Conservation (phyloP, 2,329 filamentous ascomycete species). For the Zarea fungicola region DNA sequence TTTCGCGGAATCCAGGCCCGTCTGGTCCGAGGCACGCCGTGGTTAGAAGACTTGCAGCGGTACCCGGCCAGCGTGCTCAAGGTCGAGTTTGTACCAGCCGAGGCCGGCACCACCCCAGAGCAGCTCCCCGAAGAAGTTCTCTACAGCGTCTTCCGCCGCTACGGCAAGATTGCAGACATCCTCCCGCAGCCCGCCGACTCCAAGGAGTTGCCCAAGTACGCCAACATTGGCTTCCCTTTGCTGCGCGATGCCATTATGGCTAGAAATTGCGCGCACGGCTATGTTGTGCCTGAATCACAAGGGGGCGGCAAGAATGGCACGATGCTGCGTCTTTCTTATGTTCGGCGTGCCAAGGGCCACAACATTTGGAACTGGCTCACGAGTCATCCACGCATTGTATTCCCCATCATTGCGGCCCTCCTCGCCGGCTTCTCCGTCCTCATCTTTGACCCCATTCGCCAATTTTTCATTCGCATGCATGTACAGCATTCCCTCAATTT, state of each 20-base stretch:
- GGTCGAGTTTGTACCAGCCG: slow-evolving; percentile 76
- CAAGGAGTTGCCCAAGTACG: slow-evolving; percentile 75
- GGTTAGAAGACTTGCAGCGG: slow-evolving; percentile 88
- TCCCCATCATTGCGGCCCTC: slow-evolving; percentile 76
- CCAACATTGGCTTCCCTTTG: slow-evolving; percentile 69
- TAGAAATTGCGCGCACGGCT: slow-evolving; percentile 87
- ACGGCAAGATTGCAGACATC: slow-evolving; percentile 88
- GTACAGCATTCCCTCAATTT: slow-evolving; percentile 73
- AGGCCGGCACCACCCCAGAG: slow-evolving; percentile 63
- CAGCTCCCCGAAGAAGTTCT: slow-evolving; percentile 83
- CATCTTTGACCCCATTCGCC: slow-evolving; percentile 89
- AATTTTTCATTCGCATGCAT: slow-evolving; percentile 86
- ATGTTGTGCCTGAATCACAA: slow-evolving; percentile 59
- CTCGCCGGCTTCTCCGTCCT: slow-evolving; percentile 78
- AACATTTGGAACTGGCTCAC: slow-evolving; percentile 85
- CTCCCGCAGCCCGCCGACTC: slow-evolving; percentile 76
- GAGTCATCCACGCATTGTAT: slow-evolving; percentile 79
- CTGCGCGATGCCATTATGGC: slow-evolving; percentile 79
- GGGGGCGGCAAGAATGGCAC: slow-evolving; percentile 75
- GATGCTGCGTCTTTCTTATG: slow-evolving; percentile 74
- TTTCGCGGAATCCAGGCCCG: slow-evolving; percentile 65
- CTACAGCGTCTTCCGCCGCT: slow-evolving; percentile 81
- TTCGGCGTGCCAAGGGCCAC: slow-evolving; percentile 69
- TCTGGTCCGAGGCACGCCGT: slow-evolving; percentile 77
- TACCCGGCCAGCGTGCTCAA: slow-evolving; percentile 71